Percentiles rank a stretch among this genome's conserved stretches.
Evolutionary conservation across 2,329 filamentous ascomycete genomes (phyloP).

Genomic region (Xylaria polymorpha): DNA sequence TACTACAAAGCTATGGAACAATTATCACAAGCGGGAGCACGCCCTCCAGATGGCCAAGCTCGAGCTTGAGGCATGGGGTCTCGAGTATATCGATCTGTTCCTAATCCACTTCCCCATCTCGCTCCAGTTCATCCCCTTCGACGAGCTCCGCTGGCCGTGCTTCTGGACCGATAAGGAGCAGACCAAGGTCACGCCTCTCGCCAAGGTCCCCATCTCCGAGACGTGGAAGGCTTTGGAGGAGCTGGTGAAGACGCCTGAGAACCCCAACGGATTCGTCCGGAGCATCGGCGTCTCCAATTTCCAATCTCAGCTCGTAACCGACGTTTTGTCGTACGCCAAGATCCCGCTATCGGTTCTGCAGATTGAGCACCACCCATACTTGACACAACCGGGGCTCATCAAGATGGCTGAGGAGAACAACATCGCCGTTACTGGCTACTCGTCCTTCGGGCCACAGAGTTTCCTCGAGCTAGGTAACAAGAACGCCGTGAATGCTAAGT

Average conservation of each 20-base stretch:
- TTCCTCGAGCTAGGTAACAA: conserved; percentile 49
- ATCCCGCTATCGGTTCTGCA: conserved; percentile 81
- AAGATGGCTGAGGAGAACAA: conserved; percentile 66
- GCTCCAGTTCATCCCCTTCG: conserved; percentile 57
- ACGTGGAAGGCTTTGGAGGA: conserved; percentile 85
- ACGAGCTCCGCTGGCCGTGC: conserved; percentile 55
- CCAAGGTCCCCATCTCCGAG: conserved; percentile 79
- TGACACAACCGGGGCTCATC: conserved; percentile 67
- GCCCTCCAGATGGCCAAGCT: conserved; percentile 70
- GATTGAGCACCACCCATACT: conserved; percentile 89
- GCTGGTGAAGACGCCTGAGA: conserved; percentile 68
- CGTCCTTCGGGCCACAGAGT: conserved; percentile 69
- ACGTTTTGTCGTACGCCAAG: conserved; percentile 81
- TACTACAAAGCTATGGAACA: conserved; percentile 76
- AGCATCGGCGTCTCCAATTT: conserved; percentile 89
- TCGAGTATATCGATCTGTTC: conserved; percentile 76
- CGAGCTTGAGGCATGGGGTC: conserved; percentile 70
- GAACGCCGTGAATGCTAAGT: conserved; percentile 44
- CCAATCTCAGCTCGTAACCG: conserved; percentile 79
- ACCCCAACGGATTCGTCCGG: conserved; percentile 71
- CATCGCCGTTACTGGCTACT: conserved; percentile 71
- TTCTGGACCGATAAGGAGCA: conserved; percentile 58
- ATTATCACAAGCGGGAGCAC: conserved; percentile 69
- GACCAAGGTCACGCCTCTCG: conserved; percentile 58
- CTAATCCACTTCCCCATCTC: conserved; percentile 72